Evolutionary conservation across 169 alveolate species (phyloP).

Genomic region (Cryptosporidium parvum): DNA sequence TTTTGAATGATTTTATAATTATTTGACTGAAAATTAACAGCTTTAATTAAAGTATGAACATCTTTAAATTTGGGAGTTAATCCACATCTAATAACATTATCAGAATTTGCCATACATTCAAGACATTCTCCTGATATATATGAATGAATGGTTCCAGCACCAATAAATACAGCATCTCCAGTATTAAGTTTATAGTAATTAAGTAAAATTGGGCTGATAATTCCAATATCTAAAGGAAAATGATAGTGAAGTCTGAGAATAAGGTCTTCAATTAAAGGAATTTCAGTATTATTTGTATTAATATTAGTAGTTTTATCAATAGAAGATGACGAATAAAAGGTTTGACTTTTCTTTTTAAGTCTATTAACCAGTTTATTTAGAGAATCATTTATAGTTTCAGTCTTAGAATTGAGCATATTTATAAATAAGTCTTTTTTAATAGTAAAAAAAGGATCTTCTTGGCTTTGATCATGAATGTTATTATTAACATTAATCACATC

Average conservation of each 20-base stretch:
- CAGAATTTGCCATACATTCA: slow-evolving; percentile 95
- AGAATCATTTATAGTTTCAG: slow-evolving; percentile 4
- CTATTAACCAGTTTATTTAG: slow-evolving; percentile 35
- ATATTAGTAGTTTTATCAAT: neutral
- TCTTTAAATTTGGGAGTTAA: slow-evolving; percentile 94
- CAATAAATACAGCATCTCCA: slow-evolving; percentile 92
- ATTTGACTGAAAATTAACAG: slow-evolving; percentile 47
- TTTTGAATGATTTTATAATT: neutral
- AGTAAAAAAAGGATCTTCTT: slow-evolving; percentile 5
- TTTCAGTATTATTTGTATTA: neutral
- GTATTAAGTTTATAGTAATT: slow-evolving; percentile 86
- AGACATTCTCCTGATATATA: slow-evolving; percentile 93
- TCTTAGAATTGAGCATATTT: slow-evolving; percentile 31
- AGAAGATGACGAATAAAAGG: neutral
- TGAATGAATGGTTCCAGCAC: slow-evolving; percentile 94
- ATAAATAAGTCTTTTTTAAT: slow-evolving; percentile 68
- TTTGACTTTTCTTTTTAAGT: neutral
- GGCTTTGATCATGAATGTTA: too few relatives aligned
- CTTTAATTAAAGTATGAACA: slow-evolving; percentile 78
- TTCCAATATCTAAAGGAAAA: slow-evolving; percentile 90
- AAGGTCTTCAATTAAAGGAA: slow-evolving; percentile 31
- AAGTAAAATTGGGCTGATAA: slow-evolving; percentile 88
- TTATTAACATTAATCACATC: neutral
- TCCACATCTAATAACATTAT: slow-evolving; percentile 96
- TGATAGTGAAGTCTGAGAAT: slow-evolving; percentile 78